Conservation (phyloP, 345 rosid species). For the Lepidium africanum region DNA sequence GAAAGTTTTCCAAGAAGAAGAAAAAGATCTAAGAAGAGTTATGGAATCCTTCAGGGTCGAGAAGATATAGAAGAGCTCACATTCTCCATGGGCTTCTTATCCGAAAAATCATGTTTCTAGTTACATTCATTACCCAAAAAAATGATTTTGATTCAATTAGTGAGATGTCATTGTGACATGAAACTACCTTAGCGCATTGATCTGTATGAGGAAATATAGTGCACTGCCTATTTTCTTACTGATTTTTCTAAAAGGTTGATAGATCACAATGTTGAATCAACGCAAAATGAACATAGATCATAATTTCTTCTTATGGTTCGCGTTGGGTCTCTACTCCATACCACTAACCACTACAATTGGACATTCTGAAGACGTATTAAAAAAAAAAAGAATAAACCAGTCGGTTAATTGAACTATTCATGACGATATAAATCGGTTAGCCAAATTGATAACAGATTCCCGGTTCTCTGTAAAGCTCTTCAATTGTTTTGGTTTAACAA, state of each 20-base stretch:
- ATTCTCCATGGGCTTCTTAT: not conserved
- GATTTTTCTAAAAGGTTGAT: too few relatives aligned
- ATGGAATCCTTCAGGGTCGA: slow-evolving; percentile 91
- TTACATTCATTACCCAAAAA: not conserved
- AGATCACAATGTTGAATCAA: too few relatives aligned
- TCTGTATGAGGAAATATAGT: too few relatives aligned
- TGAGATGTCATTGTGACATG: not conserved
- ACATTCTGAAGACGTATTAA: too few relatives aligned
- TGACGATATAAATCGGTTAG: not conserved
- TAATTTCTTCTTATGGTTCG: too few relatives aligned
- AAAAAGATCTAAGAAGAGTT: slow-evolving; percentile 70
- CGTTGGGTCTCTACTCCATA: too few relatives aligned
- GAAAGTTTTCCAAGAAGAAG: slow-evolving; percentile 73
- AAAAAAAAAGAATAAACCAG: not conserved
- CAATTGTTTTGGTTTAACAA: not conserved
- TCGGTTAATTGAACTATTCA: not conserved
- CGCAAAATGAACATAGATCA: too few relatives aligned
- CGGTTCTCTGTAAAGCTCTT: not conserved
- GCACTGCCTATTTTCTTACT: too few relatives aligned
- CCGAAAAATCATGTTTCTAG: not conserved
- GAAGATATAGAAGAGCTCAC: slow-evolving; percentile 31
- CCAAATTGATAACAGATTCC: not conserved
- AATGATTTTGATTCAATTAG: not conserved
- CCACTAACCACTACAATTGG: too few relatives aligned
- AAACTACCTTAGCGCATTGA: not conserved